These are phyloP conservation scores for Plasmodium falciparum DNA, from an alignment of 169 alveolate species.

Conservation along the genomic window DNA sequence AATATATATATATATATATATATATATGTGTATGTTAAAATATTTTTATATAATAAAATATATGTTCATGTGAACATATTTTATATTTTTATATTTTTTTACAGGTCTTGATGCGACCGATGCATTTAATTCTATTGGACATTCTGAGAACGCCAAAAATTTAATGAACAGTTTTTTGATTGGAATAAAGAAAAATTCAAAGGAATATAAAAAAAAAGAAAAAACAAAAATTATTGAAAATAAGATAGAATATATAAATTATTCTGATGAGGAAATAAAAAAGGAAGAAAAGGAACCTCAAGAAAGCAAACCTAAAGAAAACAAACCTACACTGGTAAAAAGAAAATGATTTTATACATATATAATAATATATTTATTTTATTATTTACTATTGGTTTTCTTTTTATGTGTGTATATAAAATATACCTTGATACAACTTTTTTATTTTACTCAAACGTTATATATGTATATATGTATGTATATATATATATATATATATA, in stretches of 20 bases:
- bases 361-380: slow-evolving; percentile 1
- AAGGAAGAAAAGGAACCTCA: slow-evolving; percentile 8
- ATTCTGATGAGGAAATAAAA: slow-evolving; percentile 48
- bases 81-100: not conserved
- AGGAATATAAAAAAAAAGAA: slow-evolving; percentile 24
- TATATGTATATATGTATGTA: no score
- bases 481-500: no score
- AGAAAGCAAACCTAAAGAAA: not conserved
- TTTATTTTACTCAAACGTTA: no score
- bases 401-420: no score
- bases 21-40: not conserved
- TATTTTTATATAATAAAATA: not conserved
- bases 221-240: slow-evolving; percentile 37
- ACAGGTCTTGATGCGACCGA: slow-evolving; percentile 75
- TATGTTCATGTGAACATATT: not conserved
- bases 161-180: slow-evolving; percentile 61
- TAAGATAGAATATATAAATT: slow-evolving; percentile 49
- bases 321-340: not conserved
- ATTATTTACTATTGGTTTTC: no score
- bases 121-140: slow-evolving; percentile 51
- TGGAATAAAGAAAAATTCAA: slow-evolving; percentile 53
- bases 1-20: not conserved
- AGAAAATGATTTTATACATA: slow-evolving; percentile 2
- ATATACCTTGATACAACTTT: no score
- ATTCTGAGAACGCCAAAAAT: slow-evolving; percentile 52